Evolutionary conservation across 306 rosid genomes (phyloP).

Genomic region (Sesbania bispinosa): DNA sequence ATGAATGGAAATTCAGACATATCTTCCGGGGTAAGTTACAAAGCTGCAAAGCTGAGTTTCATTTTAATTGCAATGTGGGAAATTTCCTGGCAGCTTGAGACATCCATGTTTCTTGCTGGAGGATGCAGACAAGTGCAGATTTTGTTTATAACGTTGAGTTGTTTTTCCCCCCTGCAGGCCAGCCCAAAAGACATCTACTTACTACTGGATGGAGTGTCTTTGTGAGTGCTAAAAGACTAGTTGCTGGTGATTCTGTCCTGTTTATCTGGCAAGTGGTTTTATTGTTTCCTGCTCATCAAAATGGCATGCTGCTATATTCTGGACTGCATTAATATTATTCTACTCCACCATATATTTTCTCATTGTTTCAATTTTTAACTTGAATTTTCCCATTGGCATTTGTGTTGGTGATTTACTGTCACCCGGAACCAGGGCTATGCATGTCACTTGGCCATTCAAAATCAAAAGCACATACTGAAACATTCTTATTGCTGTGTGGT

Average conservation of each 20-base stretch:
- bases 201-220: slow-evolving; percentile 99
- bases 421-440: too few species aligned
- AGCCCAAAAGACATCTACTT: slow-evolving; percentile 98
- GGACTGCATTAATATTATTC: too few species aligned
- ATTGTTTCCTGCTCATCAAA: background rate
- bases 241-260: slow-evolving; percentile 97
- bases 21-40: slow-evolving; percentile 86
- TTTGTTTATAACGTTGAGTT: background rate
- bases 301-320: too few species aligned
- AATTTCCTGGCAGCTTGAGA: background rate
- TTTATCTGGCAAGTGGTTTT: slow-evolving; percentile 76
- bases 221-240: slow-evolving; percentile 94
- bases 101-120: background rate
- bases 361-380: too few species aligned
- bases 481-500: too few species aligned
- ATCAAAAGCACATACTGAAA: too few species aligned
- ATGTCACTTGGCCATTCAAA: too few species aligned
- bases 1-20: slow-evolving; percentile 98
- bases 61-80: background rate
- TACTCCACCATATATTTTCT: too few species aligned
- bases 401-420: too few species aligned
- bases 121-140: background rate
- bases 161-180: slow-evolving; percentile 59
- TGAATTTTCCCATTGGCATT: too few species aligned
- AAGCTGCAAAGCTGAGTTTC: background rate